phyloP scores from a whole-genome alignment of 1,139 yeast genomes.

The Candida labiduridarum region DNA sequence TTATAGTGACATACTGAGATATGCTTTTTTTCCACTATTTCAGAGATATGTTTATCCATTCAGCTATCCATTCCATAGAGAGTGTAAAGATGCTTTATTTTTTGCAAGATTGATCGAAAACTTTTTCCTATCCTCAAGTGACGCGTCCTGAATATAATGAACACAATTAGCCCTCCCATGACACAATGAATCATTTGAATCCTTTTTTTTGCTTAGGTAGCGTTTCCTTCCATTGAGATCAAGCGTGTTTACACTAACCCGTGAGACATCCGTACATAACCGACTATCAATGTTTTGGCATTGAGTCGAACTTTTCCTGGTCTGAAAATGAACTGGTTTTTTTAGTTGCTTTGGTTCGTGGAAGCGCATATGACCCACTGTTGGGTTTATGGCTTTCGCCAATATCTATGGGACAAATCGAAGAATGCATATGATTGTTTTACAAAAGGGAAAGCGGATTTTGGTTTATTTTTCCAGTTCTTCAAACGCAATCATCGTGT shows the following conservation, averaged over 20 bases:
- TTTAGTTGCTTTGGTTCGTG: background rate
- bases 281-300: background rate
- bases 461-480: background rate
- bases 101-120: too few species aligned
- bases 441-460: background rate
- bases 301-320: slow-evolving; percentile 1
- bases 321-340: background rate
- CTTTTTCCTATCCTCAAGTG: background rate
- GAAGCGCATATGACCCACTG: background rate
- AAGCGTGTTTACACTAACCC: background rate
- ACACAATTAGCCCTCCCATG: background rate
- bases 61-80: background rate
- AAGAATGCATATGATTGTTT: slow-evolving; percentile 4
- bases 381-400: background rate
- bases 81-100: background rate
- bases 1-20: background rate
- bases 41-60: slow-evolving; percentile 2
- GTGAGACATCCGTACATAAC: slow-evolving; percentile 1
- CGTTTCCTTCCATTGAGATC: background rate
- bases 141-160: slow-evolving; percentile 11
- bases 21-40: background rate
- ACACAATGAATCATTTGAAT: slow-evolving; percentile 1
- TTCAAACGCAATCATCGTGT: slow-evolving; percentile 1
- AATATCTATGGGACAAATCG: background rate
- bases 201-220: background rate